Evolutionary conservation across 805 yeast genomes (phyloP).

Genomic region (Lipomyces orientalis): DNA sequence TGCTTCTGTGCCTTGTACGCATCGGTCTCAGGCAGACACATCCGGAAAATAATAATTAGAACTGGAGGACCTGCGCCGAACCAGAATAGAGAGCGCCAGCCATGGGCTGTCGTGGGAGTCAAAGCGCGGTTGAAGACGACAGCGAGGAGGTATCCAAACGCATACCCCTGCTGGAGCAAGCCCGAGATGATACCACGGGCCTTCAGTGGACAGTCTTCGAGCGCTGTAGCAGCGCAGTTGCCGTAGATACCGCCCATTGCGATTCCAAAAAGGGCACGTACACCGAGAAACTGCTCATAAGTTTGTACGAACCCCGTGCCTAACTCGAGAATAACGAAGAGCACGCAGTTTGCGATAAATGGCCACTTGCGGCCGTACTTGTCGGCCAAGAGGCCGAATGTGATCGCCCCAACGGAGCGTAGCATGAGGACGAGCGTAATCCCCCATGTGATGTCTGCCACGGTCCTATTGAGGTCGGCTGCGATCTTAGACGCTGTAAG

Average conservation of each 20-base stretch:
- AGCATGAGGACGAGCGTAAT: constrained; percentile 73
- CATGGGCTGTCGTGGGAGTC: constrained; percentile 51
- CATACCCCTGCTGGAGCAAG: constrained; percentile 80
- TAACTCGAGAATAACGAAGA: constrained; percentile 62
- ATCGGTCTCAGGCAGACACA: constrained; percentile 64
- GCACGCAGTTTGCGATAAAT: constrained; percentile 56
- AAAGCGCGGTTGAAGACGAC: constrained; percentile 69
- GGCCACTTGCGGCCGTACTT: constrained; percentile 71
- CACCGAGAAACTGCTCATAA: constrained; percentile 62
- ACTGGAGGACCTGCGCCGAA: constrained; percentile 72
- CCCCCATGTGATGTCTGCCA: constrained; percentile 70
- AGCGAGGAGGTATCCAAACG: constrained; percentile 69
- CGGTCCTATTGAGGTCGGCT: constrained; percentile 51
- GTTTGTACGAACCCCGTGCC: constrained; percentile 71
- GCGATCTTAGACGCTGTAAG: constrained; percentile 61
- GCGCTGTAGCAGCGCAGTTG: constrained; percentile 66
- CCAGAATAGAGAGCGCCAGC: constrained; percentile 79
- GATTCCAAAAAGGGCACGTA: constrained; percentile 68
- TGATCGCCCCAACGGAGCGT: constrained; percentile 72
- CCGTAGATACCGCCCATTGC: constrained; percentile 78
- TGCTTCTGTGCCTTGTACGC: constrained; percentile 28
- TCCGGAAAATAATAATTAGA: constrained; percentile 62
- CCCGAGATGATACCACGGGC: constrained; percentile 73
- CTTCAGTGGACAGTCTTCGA: constrained; percentile 65
- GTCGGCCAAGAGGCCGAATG: constrained; percentile 68